Conservation (phyloP, 495 filamentous ascomycete species). For the Penicillium desertorum region DNA sequence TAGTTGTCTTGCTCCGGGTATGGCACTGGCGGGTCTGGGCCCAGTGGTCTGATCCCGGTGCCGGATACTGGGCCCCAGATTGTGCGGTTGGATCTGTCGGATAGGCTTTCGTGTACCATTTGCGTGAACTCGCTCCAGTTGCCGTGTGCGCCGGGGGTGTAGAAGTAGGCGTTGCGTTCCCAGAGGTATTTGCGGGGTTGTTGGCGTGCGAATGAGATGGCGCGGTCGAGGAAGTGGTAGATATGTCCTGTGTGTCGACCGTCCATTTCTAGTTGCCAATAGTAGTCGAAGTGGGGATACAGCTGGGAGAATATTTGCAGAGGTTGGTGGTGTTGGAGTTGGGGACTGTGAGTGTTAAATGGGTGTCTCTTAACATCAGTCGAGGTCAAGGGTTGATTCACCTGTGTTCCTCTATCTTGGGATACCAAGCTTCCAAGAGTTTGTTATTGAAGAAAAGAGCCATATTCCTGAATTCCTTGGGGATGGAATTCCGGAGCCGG, state of each 20-base stretch:
- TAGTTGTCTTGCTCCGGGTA: conserved; percentile 60
- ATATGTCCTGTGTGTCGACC: conserved; percentile 68
- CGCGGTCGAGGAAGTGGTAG: conserved; percentile 65
- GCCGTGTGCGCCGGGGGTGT: conserved; percentile 64
- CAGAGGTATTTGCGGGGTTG: conserved; percentile 69
- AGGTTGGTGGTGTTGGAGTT: conserved; percentile 36
- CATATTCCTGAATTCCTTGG: conserved; percentile 64
- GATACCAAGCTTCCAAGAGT: conserved; percentile 31
- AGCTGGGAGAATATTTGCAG: conserved; percentile 58
- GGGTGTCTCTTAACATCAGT: background rate
- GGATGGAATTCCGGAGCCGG: conserved; percentile 48
- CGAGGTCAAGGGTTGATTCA: background rate
- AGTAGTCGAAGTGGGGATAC: conserved; percentile 68
- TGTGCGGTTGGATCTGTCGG: conserved; percentile 27
- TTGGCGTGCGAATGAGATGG: conserved; percentile 56
- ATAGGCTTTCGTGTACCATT: conserved; percentile 48
- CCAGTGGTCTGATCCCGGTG: conserved; percentile 53
- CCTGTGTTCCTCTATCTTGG: conserved; percentile 30
- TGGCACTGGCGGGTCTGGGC: conserved; percentile 56
- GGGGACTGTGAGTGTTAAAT: conserved; percentile 15
- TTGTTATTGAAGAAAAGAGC: conserved; percentile 64
- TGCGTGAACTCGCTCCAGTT: conserved; percentile 54
- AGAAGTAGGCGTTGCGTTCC: conserved; percentile 74
- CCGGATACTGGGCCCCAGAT: conserved; percentile 59
- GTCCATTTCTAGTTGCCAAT: conserved; percentile 79